A percentile compares a stretch with the other conserved stretches of the same genome.
phyloP scores from a whole-genome alignment of 371 early-diverging fungal genomes.

The Mortierella sp. region DNA sequence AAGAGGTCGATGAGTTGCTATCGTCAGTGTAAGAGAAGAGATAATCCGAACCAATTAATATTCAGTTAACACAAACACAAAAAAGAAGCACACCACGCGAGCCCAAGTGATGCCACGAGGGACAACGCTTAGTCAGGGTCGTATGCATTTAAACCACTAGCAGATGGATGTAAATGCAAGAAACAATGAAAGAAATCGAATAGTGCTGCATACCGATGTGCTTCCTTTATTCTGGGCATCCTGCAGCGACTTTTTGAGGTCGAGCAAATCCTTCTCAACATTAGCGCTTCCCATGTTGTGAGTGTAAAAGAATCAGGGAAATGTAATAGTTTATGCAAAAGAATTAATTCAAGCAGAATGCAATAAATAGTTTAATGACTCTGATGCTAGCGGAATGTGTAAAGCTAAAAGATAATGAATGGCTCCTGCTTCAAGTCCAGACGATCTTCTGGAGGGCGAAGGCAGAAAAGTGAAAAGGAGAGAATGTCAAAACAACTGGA shows the following conservation, averaged over 20 bases:
- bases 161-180: neutral
- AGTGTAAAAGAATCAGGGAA: neutral
- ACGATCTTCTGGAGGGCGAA: neutral
- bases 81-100: slow-evolving; percentile 32
- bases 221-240: slow-evolving; percentile 49
- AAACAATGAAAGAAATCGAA: neutral
- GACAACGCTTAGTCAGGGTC: neutral
- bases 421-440: neutral
- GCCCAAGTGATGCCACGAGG: slow-evolving; percentile 2
- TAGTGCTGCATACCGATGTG: slow-evolving; percentile 24
- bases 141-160: neutral
- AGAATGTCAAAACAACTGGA: neutral
- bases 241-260: slow-evolving; percentile 53
- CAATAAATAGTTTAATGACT: too few relatives aligned
- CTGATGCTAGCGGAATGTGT: too few relatives aligned
- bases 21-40: neutral
- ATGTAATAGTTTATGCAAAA: neutral
- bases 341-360: too few relatives aligned
- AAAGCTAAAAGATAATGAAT: neutral
- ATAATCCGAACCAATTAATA: neutral
- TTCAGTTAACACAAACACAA: neutral
- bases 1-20: slow-evolving; percentile 40
- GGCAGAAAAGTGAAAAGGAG: neutral
- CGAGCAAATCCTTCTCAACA: slow-evolving; percentile 49
- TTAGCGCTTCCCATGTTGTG: slow-evolving; percentile 40